phyloP scores from a whole-genome alignment of 2,329 filamentous ascomycete species.

The Aspergillus sp. region DNA sequence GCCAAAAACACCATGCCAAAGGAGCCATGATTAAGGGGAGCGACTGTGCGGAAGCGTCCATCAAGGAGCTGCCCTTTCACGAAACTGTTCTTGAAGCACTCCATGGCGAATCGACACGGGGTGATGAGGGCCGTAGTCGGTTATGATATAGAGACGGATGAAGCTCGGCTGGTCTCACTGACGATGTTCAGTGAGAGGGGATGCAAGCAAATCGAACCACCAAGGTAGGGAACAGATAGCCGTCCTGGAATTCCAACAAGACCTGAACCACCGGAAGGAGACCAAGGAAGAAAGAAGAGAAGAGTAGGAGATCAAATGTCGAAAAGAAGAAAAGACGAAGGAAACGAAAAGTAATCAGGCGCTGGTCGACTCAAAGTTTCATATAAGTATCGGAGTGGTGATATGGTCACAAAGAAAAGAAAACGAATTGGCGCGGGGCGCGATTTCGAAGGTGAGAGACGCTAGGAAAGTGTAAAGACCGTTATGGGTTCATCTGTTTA shows the following conservation, averaged over 20 bases:
- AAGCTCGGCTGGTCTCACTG: too few species aligned
- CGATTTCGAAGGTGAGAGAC: constrained; percentile 25
- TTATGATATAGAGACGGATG: too few species aligned
- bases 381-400: constrained; percentile 27
- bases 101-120: constrained; percentile 24
- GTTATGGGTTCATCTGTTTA: constrained; percentile 42
- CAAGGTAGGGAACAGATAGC: constrained; percentile 23
- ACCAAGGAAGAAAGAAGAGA: constrained; percentile 19
- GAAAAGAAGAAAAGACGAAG: constrained; percentile 21
- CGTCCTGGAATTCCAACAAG: constrained; percentile 21
- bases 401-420: constrained; percentile 25
- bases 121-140: constrained; percentile 5
- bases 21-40: constrained; percentile 95
- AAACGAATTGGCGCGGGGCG: constrained; percentile 24
- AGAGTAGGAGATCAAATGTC: constrained; percentile 18
- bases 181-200: not conserved
- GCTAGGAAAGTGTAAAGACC: constrained; percentile 36
- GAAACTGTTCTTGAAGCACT: constrained; percentile 36
- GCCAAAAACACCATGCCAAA: constrained; percentile 99
- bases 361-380: constrained; percentile 22
- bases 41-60: constrained; percentile 85
- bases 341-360: constrained; percentile 16
- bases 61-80: constrained; percentile 35
- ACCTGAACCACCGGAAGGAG: constrained; percentile 19
- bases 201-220: constrained; percentile 22